Conservation (phyloP, 495 filamentous ascomycete genomes). For the Penicillium diatomitis region DNA sequence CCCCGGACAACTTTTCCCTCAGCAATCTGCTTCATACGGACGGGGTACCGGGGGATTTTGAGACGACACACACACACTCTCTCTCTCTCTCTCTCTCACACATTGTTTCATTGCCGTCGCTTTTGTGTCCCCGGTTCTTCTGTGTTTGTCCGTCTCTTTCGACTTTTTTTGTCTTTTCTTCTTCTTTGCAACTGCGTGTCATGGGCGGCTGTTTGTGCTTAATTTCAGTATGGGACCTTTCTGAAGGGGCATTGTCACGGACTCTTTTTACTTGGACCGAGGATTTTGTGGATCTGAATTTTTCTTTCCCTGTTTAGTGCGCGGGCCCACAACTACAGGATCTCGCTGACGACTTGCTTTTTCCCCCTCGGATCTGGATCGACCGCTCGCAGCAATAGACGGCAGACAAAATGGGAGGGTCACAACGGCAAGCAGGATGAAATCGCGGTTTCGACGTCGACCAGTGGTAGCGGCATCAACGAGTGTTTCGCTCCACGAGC, state of each 20-base stretch:
- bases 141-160: no score
- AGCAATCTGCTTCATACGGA: slow-evolving; percentile 10
- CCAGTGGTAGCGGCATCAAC: no score
- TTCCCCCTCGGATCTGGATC: not conserved
- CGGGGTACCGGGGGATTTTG: slow-evolving; percentile 13
- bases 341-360: slow-evolving; percentile 1
- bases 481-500: no score
- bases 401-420: slow-evolving; percentile 1
- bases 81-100: not conserved
- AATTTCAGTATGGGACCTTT: slow-evolving; percentile 9
- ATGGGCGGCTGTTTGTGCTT: slow-evolving; percentile 19
- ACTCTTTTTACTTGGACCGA: not conserved
- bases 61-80: not conserved
- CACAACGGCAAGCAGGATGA: no score
- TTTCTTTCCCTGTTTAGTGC: slow-evolving; percentile 6
- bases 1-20: slow-evolving; percentile 18
- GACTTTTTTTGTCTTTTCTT: not conserved
- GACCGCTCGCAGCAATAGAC: no score
- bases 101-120: no score
- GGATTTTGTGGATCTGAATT: slow-evolving; percentile 7
- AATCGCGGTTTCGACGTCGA: no score
- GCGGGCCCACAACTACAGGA: slow-evolving; percentile 3
- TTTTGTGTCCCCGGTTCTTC: no score
- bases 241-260: not conserved
- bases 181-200: slow-evolving; percentile 12